Conservation (phyloP, 2,329 filamentous ascomycete species). For the Rhinocladiella similis region DNA sequence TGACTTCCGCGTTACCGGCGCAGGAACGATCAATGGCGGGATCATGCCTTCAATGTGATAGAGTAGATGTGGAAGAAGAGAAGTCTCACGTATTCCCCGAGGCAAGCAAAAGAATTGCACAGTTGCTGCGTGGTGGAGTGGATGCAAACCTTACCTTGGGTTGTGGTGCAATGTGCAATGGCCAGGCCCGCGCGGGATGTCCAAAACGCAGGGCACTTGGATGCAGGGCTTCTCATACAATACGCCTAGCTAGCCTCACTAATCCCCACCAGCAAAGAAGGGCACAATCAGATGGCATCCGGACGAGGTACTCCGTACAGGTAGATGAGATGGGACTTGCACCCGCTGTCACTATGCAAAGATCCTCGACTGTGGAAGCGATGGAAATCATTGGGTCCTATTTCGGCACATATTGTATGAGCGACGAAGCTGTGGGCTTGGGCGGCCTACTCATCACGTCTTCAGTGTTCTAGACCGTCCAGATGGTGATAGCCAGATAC, state of each 20-base stretch:
- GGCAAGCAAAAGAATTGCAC: background rate
- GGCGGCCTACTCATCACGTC: too few species aligned
- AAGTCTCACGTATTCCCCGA: background rate
- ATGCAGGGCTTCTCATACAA: background rate
- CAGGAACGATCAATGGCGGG: background rate
- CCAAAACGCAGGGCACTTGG: background rate
- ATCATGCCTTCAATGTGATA: background rate
- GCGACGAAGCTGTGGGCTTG: too few species aligned
- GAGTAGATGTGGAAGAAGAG: background rate
- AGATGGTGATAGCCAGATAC: too few species aligned
- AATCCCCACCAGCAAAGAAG: background rate
- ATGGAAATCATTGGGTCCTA: background rate
- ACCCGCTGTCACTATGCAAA: background rate
- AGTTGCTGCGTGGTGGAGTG: background rate
- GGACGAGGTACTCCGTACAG: too few species aligned
- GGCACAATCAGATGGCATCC: too few species aligned
- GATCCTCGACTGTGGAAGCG: background rate
- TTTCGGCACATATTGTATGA: too few species aligned
- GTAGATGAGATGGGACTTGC: too few species aligned
- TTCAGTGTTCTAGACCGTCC: background rate
- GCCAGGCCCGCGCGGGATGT: background rate
- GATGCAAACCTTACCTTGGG: background rate
- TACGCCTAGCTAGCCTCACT: background rate
- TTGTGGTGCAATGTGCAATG: background rate
- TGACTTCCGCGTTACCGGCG: background rate